These are phyloP conservation scores for Hericium coralloides DNA, from an alignment of 768 basidiomycete genomes.

Conservation along the genomic window DNA sequence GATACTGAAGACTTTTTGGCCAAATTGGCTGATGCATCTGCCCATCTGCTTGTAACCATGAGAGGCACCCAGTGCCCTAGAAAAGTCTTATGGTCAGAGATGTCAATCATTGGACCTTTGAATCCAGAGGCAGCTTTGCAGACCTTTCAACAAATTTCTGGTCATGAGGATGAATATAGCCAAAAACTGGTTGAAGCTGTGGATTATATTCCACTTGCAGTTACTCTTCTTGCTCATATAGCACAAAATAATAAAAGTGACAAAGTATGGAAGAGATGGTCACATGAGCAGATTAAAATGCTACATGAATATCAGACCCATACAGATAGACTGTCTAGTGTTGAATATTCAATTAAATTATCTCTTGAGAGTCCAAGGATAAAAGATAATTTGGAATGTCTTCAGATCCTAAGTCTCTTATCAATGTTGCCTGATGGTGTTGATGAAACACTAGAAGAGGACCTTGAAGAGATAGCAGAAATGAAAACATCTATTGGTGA, in stretches of 20 bases:
- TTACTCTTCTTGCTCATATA: not conserved
- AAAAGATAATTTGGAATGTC: not conserved
- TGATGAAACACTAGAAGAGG: not conserved
- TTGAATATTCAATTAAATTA: not conserved
- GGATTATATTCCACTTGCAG: not conserved
- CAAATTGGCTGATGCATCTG: not conserved
- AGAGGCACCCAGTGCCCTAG: not conserved
- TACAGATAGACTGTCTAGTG: not conserved
- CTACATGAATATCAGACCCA: not conserved
- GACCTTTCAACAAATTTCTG: not conserved
- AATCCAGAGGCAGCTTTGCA: not conserved
- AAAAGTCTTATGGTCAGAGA: not conserved
- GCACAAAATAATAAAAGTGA: not conserved
- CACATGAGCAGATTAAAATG: not conserved
- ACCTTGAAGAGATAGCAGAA: not conserved
- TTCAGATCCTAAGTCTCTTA: not conserved
- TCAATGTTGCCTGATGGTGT: not conserved
- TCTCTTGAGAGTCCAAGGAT: conserved; percentile 1
- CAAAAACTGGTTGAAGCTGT: not conserved
- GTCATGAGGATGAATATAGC: not conserved
- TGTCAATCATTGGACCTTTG: not conserved
- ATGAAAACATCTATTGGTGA: not conserved
- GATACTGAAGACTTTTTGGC: not conserved
- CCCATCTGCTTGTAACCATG: not conserved
- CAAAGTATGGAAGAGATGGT: not conserved